Evolutionary conservation across 495 filamentous ascomycete genomes (phyloP), one percentile per base, ranked within the genome.

Genomic region (Trichoderma gamsii): DNA sequence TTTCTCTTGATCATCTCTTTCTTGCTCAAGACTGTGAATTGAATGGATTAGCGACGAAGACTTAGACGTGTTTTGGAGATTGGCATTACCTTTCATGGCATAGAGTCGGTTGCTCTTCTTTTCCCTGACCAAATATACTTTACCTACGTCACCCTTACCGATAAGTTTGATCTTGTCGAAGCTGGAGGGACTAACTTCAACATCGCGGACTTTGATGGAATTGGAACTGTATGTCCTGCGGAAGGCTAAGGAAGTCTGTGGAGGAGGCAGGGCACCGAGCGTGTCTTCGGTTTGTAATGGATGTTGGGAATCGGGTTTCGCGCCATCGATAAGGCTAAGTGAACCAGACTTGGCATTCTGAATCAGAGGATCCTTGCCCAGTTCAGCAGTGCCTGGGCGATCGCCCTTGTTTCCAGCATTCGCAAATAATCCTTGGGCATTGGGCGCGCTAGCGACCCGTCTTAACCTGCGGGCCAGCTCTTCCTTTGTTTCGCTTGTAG

Each of bases 1-100:
- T 99, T 99, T 41, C 95, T 89, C 83, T 99, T 99, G 81, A 99
- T 99, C 95, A 99, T 99, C 81, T 99, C 95, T 83, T 97, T 97
- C 80, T 99, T 99, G 84, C 93, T 98, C 80, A 99, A 73, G 12
- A 99, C 95, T 99, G 75, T 6, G 21, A 27, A 21, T 7, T 13
- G 64, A 43, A 41, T 41, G 32, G 11, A 41, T 66, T 38, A 43
- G 35, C 38, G 35, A 44, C 35, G 23, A 13, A 32, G 49, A 9
- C 1, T 9, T 21, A 9, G 18, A n/a, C 21, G 18, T 6, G 18
- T 52, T 9, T 52, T 3, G 2, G 23, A 13, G 29, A 3, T 23
- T 27, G 25, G 5, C 35, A 43, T 67, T 72, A 98, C 95, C 96
- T 79, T 99, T 99, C 95, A 99, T 99, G 67, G 95, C 95, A 83